Evolutionary conservation across 2,329 filamentous ascomycete species (phyloP).

Genomic region (Aspergillus costaricaensis): DNA sequence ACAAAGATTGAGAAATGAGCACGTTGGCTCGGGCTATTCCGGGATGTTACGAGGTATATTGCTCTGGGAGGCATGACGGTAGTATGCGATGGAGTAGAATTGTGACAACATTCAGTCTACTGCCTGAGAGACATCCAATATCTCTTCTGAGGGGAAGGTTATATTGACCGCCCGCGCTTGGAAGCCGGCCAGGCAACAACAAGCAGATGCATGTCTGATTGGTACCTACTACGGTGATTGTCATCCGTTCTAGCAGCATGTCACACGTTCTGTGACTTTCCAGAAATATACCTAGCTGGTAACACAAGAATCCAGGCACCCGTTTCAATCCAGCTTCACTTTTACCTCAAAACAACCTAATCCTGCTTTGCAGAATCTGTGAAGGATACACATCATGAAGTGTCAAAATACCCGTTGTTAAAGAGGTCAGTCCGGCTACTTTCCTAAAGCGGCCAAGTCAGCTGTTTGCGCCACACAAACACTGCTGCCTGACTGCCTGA

Average conservation of each 20-base stretch:
- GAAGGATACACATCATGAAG: no score
- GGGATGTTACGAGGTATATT: constrained; percentile 29
- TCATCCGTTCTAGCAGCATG: not conserved
- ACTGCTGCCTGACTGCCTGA: constrained; percentile 8
- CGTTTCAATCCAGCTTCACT: no score
- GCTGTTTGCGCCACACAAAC: constrained; percentile 1
- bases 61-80: constrained; percentile 23
- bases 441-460: not conserved
- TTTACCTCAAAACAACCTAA: no score
- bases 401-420: not conserved
- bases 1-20: constrained; percentile 36
- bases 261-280: no score
- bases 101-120: no score
- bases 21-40: constrained; percentile 25
- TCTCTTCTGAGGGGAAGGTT: not conserved
- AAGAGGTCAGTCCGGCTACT: not conserved
- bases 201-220: not conserved
- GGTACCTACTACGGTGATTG: not conserved
- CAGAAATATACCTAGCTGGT: no score
- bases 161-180: not conserved
- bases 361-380: no score
- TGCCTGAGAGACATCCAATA: not conserved
- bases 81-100: not conserved
- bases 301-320: no score
- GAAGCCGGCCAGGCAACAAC: not conserved